Percentiles rank a stretch among this genome's conserved stretches.
Conservation (phyloP, 345 rosid genomes). For the Eucalyptus victrix region DNA sequence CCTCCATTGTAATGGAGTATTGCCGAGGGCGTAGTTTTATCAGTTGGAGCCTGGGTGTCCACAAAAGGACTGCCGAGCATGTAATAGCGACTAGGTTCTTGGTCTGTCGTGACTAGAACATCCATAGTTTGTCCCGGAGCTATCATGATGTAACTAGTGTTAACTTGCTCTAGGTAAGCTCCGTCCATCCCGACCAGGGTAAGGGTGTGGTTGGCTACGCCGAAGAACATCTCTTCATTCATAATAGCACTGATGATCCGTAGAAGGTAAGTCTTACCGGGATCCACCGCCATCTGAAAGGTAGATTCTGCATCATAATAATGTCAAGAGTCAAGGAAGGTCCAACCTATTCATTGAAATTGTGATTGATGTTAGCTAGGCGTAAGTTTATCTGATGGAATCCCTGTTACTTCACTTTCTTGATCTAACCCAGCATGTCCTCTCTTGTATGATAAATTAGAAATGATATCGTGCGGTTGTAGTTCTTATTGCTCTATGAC, state of each 20-base stretch:
- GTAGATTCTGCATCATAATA: conserved; percentile 2
- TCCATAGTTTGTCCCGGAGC: conserved; percentile 41
- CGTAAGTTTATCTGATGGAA: neutral
- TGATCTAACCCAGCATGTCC: neutral
- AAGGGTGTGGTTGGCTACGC: conserved; percentile 12
- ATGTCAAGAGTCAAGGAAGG: neutral
- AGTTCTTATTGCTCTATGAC: neutral
- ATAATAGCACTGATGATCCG: conserved; percentile 10
- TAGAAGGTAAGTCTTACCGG: conserved; percentile 8
- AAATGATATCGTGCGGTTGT: neutral
- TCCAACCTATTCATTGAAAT: neutral
- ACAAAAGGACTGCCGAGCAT: conserved; percentile 9
- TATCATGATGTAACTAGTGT: conserved; percentile 5
- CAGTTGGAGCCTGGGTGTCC: conserved; percentile 4
- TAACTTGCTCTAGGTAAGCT: conserved; percentile 1
- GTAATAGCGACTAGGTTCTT: conserved; percentile 7
- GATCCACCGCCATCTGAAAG: neutral
- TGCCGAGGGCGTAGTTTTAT: conserved; percentile 9
- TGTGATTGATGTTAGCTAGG: neutral
- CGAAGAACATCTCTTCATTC: conserved; percentile 20
- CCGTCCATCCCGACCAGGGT: conserved; percentile 14
- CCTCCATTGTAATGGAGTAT: conserved; percentile 17
- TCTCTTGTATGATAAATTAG: neutral
- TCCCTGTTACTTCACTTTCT: neutral
- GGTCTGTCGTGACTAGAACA: conserved; percentile 18